Evolutionary conservation across 441 rosid genomes (phyloP), one percentile per base, ranked within the genome.

Genomic region (Sinapis alba): DNA sequence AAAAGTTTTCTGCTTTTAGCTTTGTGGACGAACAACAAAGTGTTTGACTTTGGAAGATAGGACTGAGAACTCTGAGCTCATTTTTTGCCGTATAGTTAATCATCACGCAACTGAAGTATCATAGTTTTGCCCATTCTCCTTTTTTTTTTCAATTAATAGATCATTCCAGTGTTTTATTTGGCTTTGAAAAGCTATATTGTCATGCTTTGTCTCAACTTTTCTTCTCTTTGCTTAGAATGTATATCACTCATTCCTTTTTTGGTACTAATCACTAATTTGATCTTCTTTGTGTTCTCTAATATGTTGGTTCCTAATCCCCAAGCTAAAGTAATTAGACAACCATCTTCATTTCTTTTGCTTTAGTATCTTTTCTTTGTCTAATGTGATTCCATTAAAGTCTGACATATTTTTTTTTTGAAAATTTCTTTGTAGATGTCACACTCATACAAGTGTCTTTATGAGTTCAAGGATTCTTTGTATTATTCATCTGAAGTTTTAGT

Each of bases 401-500:
- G 26, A 24, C 15, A 60, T n/a, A 4, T 7, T 21, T 47, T 4
- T 60, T 59, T 19, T 11, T 1, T 56, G 5, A 1, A 57, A 57
- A 43, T 7, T 18, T 60, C 32, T 34, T 58, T 71, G 50, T 76
- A 70, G 80, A 65, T 77, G 43, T 71, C 62, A 70, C 62, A 34
- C 64, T 70, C 56, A 30, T 64, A 6, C 32, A 65, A 65, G 47
- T 45, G 24, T 45, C 15, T 57, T 32, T 23, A 24, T 45, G 19
- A 2, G 19, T 61, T 32, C 68, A 78, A 68, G 4, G 61, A 68
- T 53, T 61, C 23, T 10, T 43, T 71, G 23, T 66, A 15, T 62
- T 60, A 53, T 78, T 57, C 27, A 62, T 64, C 21, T 45, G 75
- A 74, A 75, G 81, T 72, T 65, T 5, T 73, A 58, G 18, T 36